These are phyloP conservation scores for Paxillus ammoniavirescens DNA, from an alignment of 768 basidiomycete species.

Conservation along the genomic window DNA sequence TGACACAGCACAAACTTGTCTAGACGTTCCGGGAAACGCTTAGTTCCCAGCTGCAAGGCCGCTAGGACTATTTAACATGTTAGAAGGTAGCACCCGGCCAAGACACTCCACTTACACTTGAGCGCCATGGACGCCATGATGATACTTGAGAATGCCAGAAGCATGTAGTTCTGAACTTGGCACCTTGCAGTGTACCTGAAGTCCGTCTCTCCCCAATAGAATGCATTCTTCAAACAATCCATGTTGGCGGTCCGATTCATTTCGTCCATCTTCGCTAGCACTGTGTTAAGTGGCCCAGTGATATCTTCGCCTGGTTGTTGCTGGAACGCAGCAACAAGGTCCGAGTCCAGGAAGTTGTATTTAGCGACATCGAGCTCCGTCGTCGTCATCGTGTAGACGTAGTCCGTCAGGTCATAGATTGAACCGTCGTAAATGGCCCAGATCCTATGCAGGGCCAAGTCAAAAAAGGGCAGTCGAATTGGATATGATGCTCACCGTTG, in stretches of 20 bases:
- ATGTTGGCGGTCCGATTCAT: conserved; percentile 38
- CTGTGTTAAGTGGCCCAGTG: conserved; percentile 46
- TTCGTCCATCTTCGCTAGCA: conserved; percentile 40
- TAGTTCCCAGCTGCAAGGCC: conserved; percentile 58
- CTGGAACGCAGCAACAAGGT: conserved; percentile 52
- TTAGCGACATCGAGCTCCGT: conserved; percentile 40
- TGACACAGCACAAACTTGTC: conserved; percentile 72
- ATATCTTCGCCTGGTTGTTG: conserved; percentile 62
- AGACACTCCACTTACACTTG: conserved; percentile 49
- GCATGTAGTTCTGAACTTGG: conserved; percentile 58
- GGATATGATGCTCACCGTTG: conserved; percentile 24
- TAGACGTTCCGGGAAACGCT: conserved; percentile 61
- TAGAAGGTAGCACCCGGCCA: conserved; percentile 5
- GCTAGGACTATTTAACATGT: conserved; percentile 49
- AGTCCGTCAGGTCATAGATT: conserved; percentile 67
- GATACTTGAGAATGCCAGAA: conserved; percentile 53
- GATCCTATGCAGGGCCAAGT: conserved; percentile 31
- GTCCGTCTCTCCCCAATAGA: conserved; percentile 56
- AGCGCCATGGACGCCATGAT: conserved; percentile 54
- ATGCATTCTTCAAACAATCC: conserved; percentile 59
- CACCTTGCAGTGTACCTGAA: conserved; percentile 57
- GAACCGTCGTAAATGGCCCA: conserved; percentile 60
- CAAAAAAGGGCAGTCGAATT: conserved; percentile 8
- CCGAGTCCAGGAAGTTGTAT: conserved; percentile 52
- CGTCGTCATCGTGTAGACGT: conserved; percentile 55